Evolutionary conservation across 495 filamentous ascomycete species (phyloP), one percentile per base, ranked within the genome.

Genomic region (Evansstolkia leycettana): DNA sequence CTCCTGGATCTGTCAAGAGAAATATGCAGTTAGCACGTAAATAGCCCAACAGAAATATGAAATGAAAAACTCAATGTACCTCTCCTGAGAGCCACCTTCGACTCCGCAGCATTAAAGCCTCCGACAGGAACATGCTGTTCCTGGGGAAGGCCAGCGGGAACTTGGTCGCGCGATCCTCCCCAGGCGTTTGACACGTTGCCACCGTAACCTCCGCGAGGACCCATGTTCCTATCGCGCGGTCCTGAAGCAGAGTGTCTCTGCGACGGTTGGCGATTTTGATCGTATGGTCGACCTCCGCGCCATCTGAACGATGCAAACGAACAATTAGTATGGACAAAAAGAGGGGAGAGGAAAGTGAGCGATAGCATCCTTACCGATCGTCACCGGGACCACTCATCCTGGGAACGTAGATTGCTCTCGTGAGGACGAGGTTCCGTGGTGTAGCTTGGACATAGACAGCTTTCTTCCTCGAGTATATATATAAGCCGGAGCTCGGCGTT

Each of bases 101-200:
- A 52, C 40, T 70, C 66, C 5, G 47, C 40, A 16, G 62, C 54
- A 38, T 72, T 72, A 52, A 70, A 72, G 6, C 56, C 60, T 28
- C 55, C 52, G 17, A 66, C 63, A 25, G 65, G 56, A 16, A 60
- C 50, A 43, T 70, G 65, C 31, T 58, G 60, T 7, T 65, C 64
- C 37, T 59, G 58, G 19, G 47, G 29, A 27, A 43, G 40, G 16
- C 47, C 47, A 3, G 41, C 33, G 5, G 40, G 18, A 12, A 24
- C 17, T 39, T 48, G 39, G 14, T 50, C 50, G 13, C 45, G 43
- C 27, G 51, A 42, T 28, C 46, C 49, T 7, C 39, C 39, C 60
- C 56, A 58, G 19, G 52, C 41, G 41, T 44, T 44, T 14, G 36
- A 33, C 6, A 36, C 19, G 29, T 42, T 46, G 41, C 35, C 17